phyloP scores from a whole-genome alignment of 2,329 filamentous ascomycete species.

The Didymella segeticola region DNA sequence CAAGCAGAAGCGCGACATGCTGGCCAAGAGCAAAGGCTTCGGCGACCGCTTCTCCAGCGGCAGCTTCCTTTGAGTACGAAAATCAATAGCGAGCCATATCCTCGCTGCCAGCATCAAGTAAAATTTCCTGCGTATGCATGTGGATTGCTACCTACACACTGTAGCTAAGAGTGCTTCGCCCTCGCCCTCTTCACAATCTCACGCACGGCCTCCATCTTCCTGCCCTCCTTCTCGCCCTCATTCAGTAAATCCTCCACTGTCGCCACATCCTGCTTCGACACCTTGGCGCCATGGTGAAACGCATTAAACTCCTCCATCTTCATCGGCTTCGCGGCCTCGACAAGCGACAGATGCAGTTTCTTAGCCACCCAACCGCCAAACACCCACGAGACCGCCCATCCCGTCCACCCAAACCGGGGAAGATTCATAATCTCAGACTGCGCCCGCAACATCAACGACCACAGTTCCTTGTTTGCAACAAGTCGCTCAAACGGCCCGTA shows the following conservation, averaged over 20 bases:
- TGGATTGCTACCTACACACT: neutral
- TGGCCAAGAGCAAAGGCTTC: slow-evolving; percentile 82
- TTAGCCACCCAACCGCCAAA: slow-evolving; percentile 21
- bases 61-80: slow-evolving; percentile 55
- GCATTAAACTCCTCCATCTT: slow-evolving; percentile 27
- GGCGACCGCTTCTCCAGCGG: slow-evolving; percentile 81
- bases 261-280: slow-evolving; percentile 25
- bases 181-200: neutral
- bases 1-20: slow-evolving; percentile 76
- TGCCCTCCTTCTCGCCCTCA: slow-evolving; percentile 24
- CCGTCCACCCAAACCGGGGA: slow-evolving; percentile 26
- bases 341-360: slow-evolving; percentile 7
- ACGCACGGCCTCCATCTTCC: slow-evolving; percentile 18
- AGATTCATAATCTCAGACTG: slow-evolving; percentile 26
- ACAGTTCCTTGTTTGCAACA: slow-evolving; percentile 18
- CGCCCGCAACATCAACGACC: slow-evolving; percentile 22
- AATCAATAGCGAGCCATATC: too few species aligned
- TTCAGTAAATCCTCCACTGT: slow-evolving; percentile 19
- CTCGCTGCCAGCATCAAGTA: too few species aligned
- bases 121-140: neutral
- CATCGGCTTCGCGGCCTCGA: slow-evolving; percentile 12
- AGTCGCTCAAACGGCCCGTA: slow-evolving; percentile 17
- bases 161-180: neutral
- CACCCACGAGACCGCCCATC: slow-evolving; percentile 26
- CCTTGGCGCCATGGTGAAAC: slow-evolving; percentile 31